A percentile compares a stretch with the other conserved stretches of the same genome.
phyloP scores from a whole-genome alignment of 192 early-diverging fungal species.

The Funneliformis mosseae region DNA sequence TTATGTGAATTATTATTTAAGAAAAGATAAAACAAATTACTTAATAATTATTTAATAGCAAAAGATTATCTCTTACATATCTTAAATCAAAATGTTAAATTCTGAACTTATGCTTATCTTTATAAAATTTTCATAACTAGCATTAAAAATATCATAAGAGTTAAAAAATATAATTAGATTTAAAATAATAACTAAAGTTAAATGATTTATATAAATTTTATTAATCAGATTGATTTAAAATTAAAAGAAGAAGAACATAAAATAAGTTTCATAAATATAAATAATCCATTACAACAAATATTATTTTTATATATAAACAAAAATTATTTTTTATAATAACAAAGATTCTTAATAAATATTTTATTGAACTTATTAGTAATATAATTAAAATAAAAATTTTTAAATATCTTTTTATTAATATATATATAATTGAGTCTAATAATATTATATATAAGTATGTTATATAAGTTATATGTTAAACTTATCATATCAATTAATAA shows the following conservation, averaged over 20 bases:
- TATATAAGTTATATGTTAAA: background rate
- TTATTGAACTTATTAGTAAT: background rate
- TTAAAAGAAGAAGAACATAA: constrained; percentile 1
- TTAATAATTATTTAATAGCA: background rate
- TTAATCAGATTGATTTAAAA: background rate
- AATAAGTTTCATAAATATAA: background rate
- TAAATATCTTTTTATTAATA: background rate
- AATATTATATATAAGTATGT: background rate
- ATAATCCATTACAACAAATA: constrained; percentile 1
- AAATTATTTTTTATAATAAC: background rate
- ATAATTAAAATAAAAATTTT: background rate
- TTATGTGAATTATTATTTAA: background rate
- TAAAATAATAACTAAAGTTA: background rate
- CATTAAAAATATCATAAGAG: background rate
- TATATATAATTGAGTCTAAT: background rate
- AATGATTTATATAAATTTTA: background rate
- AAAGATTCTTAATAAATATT: background rate
- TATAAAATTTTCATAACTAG: background rate
- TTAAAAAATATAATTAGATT: background rate
- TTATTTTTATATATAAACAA: too few species aligned
- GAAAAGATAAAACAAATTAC: constrained; percentile 5
- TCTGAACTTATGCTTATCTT: background rate
- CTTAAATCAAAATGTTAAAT: background rate
- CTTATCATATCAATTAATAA: background rate
- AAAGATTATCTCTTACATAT: background rate